Evolutionary conservation across 495 filamentous ascomycete genomes (phyloP).

Genomic region (Aspergillus incahuasiensis): DNA sequence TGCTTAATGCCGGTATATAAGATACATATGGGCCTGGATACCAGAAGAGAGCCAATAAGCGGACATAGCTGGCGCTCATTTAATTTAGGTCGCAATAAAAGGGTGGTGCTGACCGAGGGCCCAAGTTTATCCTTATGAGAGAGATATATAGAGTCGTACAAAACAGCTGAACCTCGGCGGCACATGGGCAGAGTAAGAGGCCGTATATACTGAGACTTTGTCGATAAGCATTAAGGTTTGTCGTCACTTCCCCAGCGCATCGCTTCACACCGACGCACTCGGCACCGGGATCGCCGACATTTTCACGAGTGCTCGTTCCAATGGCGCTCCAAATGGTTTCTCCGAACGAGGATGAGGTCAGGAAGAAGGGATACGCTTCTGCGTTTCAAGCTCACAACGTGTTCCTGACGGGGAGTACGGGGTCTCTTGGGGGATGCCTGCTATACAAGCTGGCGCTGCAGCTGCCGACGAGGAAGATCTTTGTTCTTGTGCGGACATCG

Average conservation of each 20-base stretch:
- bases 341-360: conserved; percentile 20
- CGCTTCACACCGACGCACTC: background rate
- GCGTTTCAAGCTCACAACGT: conserved; percentile 29
- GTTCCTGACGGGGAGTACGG: conserved; percentile 36
- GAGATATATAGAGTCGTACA: conserved; percentile 3
- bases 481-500: conserved; percentile 26
- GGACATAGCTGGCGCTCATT: background rate
- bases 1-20: background rate
- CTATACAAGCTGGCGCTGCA: conserved; percentile 36
- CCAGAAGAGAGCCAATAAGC: no score
- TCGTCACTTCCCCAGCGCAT: background rate
- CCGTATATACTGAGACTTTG: background rate
- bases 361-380: conserved; percentile 26
- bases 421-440: conserved; percentile 34
- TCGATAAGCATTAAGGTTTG: background rate
- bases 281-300: background rate
- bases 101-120: background rate
- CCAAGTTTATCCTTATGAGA: background rate
- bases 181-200: conserved; percentile 1
- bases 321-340: conserved; percentile 17
- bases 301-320: background rate
- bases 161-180: conserved; percentile 4
- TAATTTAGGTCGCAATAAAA: background rate
- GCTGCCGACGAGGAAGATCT: conserved; percentile 32
- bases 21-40: no score